Percentiles rank a stretch among this genome's conserved stretches.
phyloP scores from a whole-genome alignment of 306 rosid genomes.

The Crotalaria pallida region DNA sequence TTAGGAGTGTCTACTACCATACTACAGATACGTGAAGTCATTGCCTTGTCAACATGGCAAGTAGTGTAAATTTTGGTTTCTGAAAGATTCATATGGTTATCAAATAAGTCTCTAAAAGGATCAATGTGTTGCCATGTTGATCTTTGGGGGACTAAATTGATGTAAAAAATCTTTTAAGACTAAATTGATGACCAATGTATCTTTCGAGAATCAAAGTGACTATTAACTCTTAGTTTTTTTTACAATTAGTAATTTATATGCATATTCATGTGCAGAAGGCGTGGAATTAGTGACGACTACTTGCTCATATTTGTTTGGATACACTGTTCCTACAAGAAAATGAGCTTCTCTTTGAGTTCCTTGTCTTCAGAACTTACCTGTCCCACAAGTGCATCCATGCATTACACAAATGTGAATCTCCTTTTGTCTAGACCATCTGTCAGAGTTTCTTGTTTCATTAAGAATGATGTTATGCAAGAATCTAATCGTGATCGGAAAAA shows the following conservation, averaged over 20 bases:
- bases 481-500: conserved; percentile 32
- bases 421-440: conserved; percentile 22
- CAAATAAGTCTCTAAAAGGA: too few species aligned
- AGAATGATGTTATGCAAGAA: conserved; percentile 29
- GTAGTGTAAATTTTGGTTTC: too few species aligned
- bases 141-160: too few species aligned
- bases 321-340: background rate
- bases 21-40: too few species aligned
- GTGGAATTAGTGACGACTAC: background rate
- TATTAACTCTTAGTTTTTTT: too few species aligned
- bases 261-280: conserved; percentile 27
- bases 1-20: too few species aligned
- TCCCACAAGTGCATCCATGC: conserved; percentile 39
- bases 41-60: too few species aligned
- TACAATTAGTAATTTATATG: background rate
- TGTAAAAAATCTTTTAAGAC: too few species aligned
- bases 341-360: conserved; percentile 44
- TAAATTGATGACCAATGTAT: too few species aligned
- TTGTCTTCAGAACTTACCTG: conserved; percentile 41
- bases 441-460: conserved; percentile 36
- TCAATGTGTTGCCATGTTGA: too few species aligned
- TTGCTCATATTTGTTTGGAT: background rate
- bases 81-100: too few species aligned
- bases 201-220: too few species aligned
- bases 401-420: conserved; percentile 23